These are phyloP conservation scores for Talaromyces sp. DNA, from an alignment of 2,329 filamentous ascomycete species.

Conservation along the genomic window DNA sequence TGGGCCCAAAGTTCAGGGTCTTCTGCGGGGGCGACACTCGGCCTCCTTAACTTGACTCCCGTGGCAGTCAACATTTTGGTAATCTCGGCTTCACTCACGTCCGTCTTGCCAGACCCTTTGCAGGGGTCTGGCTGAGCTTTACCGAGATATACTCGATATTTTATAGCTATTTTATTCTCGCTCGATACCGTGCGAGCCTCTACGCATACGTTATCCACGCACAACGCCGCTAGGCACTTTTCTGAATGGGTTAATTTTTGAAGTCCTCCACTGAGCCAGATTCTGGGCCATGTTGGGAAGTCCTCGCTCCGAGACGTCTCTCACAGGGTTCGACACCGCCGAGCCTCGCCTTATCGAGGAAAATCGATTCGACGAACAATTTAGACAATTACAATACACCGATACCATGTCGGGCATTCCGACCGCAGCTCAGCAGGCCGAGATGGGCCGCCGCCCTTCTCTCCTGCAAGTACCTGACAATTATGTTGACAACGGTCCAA, in stretches of 20 bases:
- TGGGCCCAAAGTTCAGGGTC: conserved; percentile 90
- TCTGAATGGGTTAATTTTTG: conserved; percentile 22
- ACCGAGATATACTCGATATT: conserved; percentile 34
- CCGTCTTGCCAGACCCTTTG: conserved; percentile 42
- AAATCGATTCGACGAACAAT: conserved; percentile 58
- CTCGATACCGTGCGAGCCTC: conserved; percentile 19
- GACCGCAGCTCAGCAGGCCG: conserved; percentile 47
- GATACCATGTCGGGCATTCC: conserved; percentile 40
- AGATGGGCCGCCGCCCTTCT: conserved; percentile 48
- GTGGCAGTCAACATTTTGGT: conserved; percentile 21
- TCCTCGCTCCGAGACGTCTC: conserved; percentile 63
- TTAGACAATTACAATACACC: conserved; percentile 26
- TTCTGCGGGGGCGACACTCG: conserved; percentile 95
- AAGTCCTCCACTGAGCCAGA: conserved; percentile 15
- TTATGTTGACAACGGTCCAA: conserved; percentile 44
- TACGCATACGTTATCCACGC: background rate
- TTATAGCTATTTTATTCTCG: conserved; percentile 21
- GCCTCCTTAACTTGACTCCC: conserved; percentile 79
- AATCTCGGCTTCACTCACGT: conserved; percentile 36
- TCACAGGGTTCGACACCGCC: conserved; percentile 61
- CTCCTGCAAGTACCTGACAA: conserved; percentile 50
- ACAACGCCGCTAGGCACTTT: conserved; percentile 10
- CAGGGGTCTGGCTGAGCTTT: conserved; percentile 45
- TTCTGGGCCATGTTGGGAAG: conserved; percentile 49
- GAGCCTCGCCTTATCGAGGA: conserved; percentile 74